Conservation (phyloP, 1,284 basidiomycete genomes). For the Naganishia albida region DNA sequence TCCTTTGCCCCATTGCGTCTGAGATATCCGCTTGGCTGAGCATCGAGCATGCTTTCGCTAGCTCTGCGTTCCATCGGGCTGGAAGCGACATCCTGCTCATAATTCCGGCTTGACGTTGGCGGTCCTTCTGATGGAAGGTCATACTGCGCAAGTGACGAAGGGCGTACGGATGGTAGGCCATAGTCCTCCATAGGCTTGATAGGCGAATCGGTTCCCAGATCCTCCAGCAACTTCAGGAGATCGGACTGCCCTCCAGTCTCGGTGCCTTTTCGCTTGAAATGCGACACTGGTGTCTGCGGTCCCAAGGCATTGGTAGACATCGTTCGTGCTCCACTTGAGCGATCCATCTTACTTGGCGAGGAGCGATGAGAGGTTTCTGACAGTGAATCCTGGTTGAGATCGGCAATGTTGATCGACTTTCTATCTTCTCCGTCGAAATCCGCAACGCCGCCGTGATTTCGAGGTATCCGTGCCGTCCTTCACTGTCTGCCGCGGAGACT, state of each 20-base stretch:
- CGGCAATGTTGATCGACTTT: constrained; percentile 12
- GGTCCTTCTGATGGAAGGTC: background rate
- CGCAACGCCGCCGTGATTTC: background rate
- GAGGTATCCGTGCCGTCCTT: no score
- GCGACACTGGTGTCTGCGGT: constrained; percentile 17
- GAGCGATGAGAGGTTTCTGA: background rate
- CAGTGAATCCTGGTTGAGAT: background rate
- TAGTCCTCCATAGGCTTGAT: constrained; percentile 28
- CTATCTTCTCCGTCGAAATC: constrained; percentile 1
- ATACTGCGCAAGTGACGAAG: constrained; percentile 17
- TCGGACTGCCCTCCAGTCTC: constrained; percentile 18
- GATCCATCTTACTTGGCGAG: background rate
- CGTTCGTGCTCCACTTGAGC: constrained; percentile 4
- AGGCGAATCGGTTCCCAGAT: constrained; percentile 23
- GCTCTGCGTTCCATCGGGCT: constrained; percentile 30
- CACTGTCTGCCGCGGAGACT: no score
- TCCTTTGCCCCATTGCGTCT: background rate
- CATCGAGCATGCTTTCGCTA: constrained; percentile 24
- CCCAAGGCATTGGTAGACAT: background rate
- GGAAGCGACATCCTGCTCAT: background rate
- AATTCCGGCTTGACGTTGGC: background rate
- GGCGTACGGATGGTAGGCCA: constrained; percentile 11
- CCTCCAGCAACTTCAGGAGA: constrained; percentile 25
- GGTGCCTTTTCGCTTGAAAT: constrained; percentile 14
- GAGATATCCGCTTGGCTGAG: constrained; percentile 1